Conservation (phyloP, 176 grass and related monocot species). For the Triticum urartu region DNA sequence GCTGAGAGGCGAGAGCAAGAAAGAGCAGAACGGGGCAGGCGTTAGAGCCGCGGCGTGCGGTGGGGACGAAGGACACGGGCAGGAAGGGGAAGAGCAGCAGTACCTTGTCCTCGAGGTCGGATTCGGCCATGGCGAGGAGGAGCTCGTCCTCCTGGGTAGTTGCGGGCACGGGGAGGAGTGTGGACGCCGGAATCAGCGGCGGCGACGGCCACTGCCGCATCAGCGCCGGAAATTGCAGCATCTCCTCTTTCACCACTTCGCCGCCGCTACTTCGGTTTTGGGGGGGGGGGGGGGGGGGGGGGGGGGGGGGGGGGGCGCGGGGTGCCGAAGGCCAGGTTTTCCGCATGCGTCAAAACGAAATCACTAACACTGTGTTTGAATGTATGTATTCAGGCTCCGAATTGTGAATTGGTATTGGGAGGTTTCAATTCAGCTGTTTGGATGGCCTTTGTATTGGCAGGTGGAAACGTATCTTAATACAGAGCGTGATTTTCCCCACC, state of each 20-base stretch:
- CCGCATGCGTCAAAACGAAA: too few relatives aligned
- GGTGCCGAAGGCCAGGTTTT: background rate
- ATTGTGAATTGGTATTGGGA: too few relatives aligned
- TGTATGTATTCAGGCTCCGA: too few relatives aligned
- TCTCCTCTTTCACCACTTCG: slow-evolving; percentile 21
- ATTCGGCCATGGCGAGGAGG: slow-evolving; percentile 80
- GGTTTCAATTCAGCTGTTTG: too few relatives aligned
- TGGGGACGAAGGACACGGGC: background rate
- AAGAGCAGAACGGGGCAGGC: background rate
- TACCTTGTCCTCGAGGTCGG: slow-evolving; percentile 84
- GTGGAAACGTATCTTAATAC: too few relatives aligned
- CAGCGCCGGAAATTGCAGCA: slow-evolving; percentile 92
- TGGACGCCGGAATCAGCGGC: slow-evolving; percentile 80
- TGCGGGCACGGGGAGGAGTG: slow-evolving; percentile 70
- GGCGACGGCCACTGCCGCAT: slow-evolving; percentile 89
- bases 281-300: too few relatives aligned
- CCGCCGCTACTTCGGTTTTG: background rate
- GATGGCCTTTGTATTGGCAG: too few relatives aligned
- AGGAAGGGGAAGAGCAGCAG: background rate
- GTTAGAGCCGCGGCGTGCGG: background rate
- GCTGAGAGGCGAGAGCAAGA: slow-evolving; percentile 16
- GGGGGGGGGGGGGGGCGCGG: background rate
- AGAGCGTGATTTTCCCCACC: too few relatives aligned
- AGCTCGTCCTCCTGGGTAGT: slow-evolving; percentile 80
- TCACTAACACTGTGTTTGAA: too few relatives aligned